Evolutionary conservation across 2,329 filamentous ascomycete genomes (phyloP).

Genomic region (Nothopassalora personata): DNA sequence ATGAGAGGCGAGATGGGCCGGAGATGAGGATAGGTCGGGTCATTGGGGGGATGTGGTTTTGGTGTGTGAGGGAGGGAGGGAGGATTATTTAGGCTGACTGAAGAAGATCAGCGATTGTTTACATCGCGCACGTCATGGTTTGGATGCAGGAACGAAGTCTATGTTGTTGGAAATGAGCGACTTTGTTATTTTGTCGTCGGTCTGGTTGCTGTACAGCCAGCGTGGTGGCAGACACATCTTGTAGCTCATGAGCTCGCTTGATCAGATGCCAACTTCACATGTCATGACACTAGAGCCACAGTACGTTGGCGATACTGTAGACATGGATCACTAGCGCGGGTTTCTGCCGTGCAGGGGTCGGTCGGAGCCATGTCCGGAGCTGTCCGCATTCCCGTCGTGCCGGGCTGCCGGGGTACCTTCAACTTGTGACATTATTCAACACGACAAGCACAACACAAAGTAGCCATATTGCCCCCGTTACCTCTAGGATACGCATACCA

Average conservation of each 20-base stretch:
- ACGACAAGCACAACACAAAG: not conserved
- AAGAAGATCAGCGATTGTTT: not conserved
- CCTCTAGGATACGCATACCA: not conserved
- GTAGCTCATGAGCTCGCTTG: not conserved
- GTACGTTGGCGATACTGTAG: too few species aligned
- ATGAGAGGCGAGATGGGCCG: conserved; percentile 6
- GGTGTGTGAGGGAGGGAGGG: not conserved
- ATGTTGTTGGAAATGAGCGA: not conserved
- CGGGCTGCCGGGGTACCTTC: not conserved
- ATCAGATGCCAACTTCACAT: too few species aligned
- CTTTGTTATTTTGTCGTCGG: not conserved
- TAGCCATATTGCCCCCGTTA: not conserved
- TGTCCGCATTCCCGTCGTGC: too few species aligned
- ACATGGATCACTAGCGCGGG: too few species aligned
- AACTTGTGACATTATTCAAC: not conserved
- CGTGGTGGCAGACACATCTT: not conserved
- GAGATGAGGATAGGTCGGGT: not conserved
- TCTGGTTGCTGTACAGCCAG: not conserved
- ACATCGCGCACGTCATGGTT: not conserved
- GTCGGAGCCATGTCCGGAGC: too few species aligned
- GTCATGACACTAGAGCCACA: too few species aligned
- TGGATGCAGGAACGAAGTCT: not conserved
- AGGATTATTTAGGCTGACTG: not conserved
- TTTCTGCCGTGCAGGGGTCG: too few species aligned
- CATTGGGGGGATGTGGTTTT: not conserved